Evolutionary conservation across 2,329 filamentous ascomycete species (phyloP), one percentile per base, ranked within the genome.

Genomic region (Trichoderma harzianum): DNA sequence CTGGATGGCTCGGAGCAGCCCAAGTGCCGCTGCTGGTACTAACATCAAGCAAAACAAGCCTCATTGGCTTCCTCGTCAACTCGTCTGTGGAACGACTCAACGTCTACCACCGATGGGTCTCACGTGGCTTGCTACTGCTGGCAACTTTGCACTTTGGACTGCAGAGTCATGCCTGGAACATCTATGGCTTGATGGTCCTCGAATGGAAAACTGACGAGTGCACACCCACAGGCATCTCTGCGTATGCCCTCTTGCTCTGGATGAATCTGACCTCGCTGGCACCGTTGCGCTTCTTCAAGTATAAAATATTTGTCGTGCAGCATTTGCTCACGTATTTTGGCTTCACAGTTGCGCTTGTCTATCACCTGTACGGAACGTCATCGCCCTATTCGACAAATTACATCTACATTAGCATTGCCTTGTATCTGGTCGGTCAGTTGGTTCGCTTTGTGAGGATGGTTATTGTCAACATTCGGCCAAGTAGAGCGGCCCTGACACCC

Each of bases 1-100:
- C 64, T 32, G 64, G 64, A 67, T 67, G 47, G 64, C 64, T 67
- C 1, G 64, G 30, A 16, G 64, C 64, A 1, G 64, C 64, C 21
- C 64, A 67, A 32, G 30, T 67, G 6, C 64, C 64, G 30, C 64
- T 67, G 21, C 51, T 67, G 21, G 51, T 67, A 14, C 18, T 67
- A 2, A 67, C 47, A 39, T 67, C 64, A 18, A 67, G 64, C 21
- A 67, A 67, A 32, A 57, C 32, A 18, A 67, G 34, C 36, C 32
- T 67, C 2, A 39, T 67, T 26, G 32, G 64, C 32, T 39, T 67
- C 10, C 21, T 67, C 18, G 30, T 57, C 3, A 67, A 67, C 51
- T 55, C 64, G 18, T 67, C 64, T n/a, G 64, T 67, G 6, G 64
- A 67, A 55, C 14, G 64, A 14, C 64, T 67, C 64, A 67, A 67